Evolutionary conservation across 2,329 filamentous ascomycete species (phyloP), one percentile per base, ranked within the genome.

Genomic region (Akanthomyces dipterigenus): DNA sequence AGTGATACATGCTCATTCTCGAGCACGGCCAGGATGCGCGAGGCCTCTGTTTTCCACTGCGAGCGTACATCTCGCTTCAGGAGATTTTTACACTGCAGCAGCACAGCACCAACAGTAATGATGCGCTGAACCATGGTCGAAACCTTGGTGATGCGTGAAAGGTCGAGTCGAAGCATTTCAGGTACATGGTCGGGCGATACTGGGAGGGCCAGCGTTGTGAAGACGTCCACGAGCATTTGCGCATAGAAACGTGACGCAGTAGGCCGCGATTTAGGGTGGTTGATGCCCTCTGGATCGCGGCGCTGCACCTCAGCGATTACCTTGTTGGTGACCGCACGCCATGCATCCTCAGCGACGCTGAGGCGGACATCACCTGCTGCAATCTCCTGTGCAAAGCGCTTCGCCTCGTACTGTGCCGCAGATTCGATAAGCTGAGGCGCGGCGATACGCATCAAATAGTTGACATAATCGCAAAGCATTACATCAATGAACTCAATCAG

Each of bases 81-180:
- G 8, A 93, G 78, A 67, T 92, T 93, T 77, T 95, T 95, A 72
- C 88, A 88, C 56, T 91, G 91, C 16, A 93, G 76, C 31, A 93
- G 77, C 53, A 93, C 88, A 0, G 89, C 88, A 1, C 88, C 89
- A 3, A 88, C 83, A 1, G 88, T 89, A 24, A 90, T 83, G 67
- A 93, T 87, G 49, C 85, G 82, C 50, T 75, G 74, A 0, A 76
- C 68, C 65, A 67, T 73, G 22, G 65, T 69, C 0, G 76, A 77
- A 11, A 78, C 69, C 38, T 74, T 65, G 42, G 67, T 73, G 46
- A 91, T 82, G 18, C 90, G 88, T 58, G 80, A 82, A 45, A 78
- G 71, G 67, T 95, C 90, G 1, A 93, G 81, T 16, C 79, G 78
- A 22, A 95, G 81, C 63, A 90, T 93, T 70, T 93, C 90, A 0